These are phyloP conservation scores for Penicillium arizonense DNA, from an alignment of 495 filamentous ascomycete species.

Conservation along the genomic window DNA sequence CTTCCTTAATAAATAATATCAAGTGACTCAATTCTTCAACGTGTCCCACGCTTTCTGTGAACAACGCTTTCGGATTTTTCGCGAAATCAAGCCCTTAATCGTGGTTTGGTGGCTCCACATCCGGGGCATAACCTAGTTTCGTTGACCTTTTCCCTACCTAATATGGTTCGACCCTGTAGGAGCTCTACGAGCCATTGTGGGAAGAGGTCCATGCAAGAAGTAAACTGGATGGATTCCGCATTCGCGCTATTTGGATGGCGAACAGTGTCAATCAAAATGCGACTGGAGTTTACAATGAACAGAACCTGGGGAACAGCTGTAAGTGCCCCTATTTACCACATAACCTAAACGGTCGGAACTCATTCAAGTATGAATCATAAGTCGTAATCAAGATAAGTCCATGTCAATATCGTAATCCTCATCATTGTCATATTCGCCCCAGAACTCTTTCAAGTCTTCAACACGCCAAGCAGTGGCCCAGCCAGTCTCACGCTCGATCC, in stretches of 20 bases:
- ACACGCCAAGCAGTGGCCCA: slow-evolving; percentile 45
- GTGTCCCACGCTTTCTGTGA: no score
- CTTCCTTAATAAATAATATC: no score
- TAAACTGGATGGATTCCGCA: slow-evolving; percentile 44
- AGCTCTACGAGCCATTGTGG: slow-evolving; percentile 78
- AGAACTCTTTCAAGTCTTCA: slow-evolving; percentile 41
- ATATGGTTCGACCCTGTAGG: slow-evolving; percentile 34
- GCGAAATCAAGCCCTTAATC: no score
- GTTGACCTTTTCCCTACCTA: neutral
- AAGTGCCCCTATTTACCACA: neutral
- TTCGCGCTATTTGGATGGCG: slow-evolving; percentile 73
- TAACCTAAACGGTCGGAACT: no score
- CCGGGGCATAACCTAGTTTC: no score
- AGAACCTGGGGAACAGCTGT: slow-evolving; percentile 5
- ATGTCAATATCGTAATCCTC: slow-evolving; percentile 27
- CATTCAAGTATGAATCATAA: neutral
- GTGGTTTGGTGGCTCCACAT: no score
- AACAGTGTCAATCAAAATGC: slow-evolving; percentile 67
- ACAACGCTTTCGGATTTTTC: no score
- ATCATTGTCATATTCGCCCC: slow-evolving; percentile 38
- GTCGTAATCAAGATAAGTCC: slow-evolving; percentile 1
- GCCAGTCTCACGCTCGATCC: slow-evolving; percentile 42
- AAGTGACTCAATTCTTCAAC: no score
- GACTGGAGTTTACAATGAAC: slow-evolving; percentile 4
- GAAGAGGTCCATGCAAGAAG: slow-evolving; percentile 54